These are phyloP conservation scores for Pythium diclinum DNA, from an alignment of 352 stramenopile species.

Conservation along the genomic window DNA sequence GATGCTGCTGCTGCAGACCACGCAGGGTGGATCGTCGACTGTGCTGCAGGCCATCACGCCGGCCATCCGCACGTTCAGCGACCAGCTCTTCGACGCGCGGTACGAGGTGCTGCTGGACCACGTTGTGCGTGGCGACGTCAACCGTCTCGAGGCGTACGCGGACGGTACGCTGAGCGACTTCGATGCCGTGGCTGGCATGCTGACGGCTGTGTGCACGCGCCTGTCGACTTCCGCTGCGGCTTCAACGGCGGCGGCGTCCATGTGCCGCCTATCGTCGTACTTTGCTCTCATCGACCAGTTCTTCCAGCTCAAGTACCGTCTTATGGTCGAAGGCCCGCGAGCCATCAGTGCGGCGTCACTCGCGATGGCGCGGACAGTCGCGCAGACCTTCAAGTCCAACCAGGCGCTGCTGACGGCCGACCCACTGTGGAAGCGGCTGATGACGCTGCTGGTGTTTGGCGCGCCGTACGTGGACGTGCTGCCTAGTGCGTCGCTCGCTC, in stretches of 20 bases:
- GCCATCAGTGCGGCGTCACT: not conserved
- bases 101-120: slow-evolving; percentile 11
- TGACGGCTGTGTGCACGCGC: not conserved
- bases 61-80: slow-evolving; percentile 3
- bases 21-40: not conserved
- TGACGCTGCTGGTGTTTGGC: slow-evolving; percentile 11
- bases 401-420: not conserved
- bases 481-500: not conserved
- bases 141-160: slow-evolving; percentile 3
- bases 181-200: slow-evolving; percentile 5
- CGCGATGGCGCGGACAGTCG: not conserved
- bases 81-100: slow-evolving; percentile 11
- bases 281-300: slow-evolving; percentile 11
- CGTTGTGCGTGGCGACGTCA: not conserved
- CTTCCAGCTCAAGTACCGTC: slow-evolving; percentile 6
- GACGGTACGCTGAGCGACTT: slow-evolving; percentile 12
- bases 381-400: not conserved
- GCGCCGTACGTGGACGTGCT: slow-evolving; percentile 8
- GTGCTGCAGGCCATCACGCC: slow-evolving; percentile 6
- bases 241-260: not conserved
- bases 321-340: slow-evolving; percentile 4
- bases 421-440: slow-evolving; percentile 7
- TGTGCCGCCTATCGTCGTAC: slow-evolving; percentile 8
- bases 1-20: slow-evolving; percentile 3
- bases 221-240: too few relatives aligned